Evolutionary conservation across 495 filamentous ascomycete species (phyloP), one percentile per base, ranked within the genome.

Genomic region (Aspergillus kassunensis): DNA sequence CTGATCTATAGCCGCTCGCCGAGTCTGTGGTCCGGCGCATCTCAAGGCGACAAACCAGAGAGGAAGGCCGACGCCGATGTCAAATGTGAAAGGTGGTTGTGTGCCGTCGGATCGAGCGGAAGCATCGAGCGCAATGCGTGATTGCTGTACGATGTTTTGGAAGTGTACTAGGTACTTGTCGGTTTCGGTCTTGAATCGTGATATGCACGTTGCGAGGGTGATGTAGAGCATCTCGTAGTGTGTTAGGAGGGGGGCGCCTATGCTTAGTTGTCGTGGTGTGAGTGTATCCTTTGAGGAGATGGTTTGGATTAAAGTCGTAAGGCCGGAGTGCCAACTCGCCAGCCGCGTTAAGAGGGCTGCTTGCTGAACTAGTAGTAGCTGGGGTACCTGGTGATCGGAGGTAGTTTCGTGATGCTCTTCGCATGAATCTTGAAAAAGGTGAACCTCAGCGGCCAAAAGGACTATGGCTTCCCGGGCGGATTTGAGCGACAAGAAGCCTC

Each of bases 51-150:
- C 65, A 25, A 72, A 58, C 54, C 55, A 69, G 6, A 75, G 57
- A 4, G 71, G 69, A 6, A 70, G 37, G 7, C 63, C 70, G 16
- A 70, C 49, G 4, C 63, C 57, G 35, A 68, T 55, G 15, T 71
- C 71, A 53, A 71, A 71, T 15, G 70, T 71, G 29, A 71, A 72
- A 0, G 66, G 66, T n/a, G 64, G 57, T 23, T 61, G 63, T 2
- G 56, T 45, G 23, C 62, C 61, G 40, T 69, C 55, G 1, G 51
- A 30, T 34, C 47, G 42, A 0, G 30, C 36, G 12, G 58, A 62
- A 4, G 39, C 27, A 15, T 57, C 31, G 1, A 71, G 48, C 19
- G 49, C 49, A 10, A 60, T 49, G 8, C 33, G 27, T 9, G 60
- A 49, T 10, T 71, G 58, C 12, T 71, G 62, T 11, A 74, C 47